Percentiles rank a stretch among this genome's conserved stretches.
Evolutionary conservation across 371 early-diverging fungal species (phyloP).

Genomic region (Rhizomucor miehei): DNA sequence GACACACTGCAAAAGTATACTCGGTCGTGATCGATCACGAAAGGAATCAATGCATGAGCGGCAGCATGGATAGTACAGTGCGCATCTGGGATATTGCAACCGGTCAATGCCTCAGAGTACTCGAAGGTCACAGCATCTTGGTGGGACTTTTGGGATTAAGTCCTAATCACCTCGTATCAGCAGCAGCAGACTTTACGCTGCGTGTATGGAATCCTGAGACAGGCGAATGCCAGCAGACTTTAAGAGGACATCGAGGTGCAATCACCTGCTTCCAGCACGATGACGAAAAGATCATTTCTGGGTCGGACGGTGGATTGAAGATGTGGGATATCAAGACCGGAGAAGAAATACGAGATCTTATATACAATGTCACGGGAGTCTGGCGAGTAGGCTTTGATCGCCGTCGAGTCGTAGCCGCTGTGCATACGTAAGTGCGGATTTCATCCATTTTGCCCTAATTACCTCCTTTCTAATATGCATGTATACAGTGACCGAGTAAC

Average conservation of each 20-base stretch:
- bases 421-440: conserved; percentile 55
- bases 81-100: conserved; percentile 92
- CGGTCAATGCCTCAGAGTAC: conserved; percentile 72
- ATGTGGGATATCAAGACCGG: conserved; percentile 92
- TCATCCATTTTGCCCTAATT: too few relatives aligned
- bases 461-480: background rate
- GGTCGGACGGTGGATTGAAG: conserved; percentile 88
- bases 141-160: conserved; percentile 91
- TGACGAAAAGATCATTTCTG: conserved; percentile 83
- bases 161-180: conserved; percentile 84
- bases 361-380: conserved; percentile 74
- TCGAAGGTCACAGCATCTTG: conserved; percentile 84
- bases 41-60: conserved; percentile 83
- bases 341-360: conserved; percentile 70
- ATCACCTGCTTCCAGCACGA: conserved; percentile 97
- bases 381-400: conserved; percentile 92
- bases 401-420: conserved; percentile 82
- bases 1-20: conserved; percentile 93
- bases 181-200: conserved; percentile 92
- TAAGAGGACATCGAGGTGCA: conserved; percentile 76
- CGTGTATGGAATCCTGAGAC: conserved; percentile 90
- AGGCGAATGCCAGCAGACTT: conserved; percentile 65
- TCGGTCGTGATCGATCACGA: conserved; percentile 84
- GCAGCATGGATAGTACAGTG: conserved; percentile 96
- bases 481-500: background rate